Percentiles rank a stretch among this genome's conserved stretches.
These are phyloP conservation scores for Solanum dulcamara DNA, from an alignment of 257 asterid genomes.

Conservation along the genomic window DNA sequence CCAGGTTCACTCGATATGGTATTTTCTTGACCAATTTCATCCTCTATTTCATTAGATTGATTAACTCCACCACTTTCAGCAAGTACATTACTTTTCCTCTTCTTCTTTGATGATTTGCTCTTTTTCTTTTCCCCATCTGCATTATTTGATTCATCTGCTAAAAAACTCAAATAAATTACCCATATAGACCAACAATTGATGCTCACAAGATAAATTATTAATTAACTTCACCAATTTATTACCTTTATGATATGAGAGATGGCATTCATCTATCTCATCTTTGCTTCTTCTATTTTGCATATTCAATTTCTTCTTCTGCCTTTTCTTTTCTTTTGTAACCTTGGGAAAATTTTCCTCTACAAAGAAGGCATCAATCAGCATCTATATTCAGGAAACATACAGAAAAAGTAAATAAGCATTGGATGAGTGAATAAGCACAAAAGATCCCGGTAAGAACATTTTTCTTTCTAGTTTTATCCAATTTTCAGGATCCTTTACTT, in stretches of 20 bases:
- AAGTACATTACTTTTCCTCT: conserved; percentile 9
- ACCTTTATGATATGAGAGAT: conserved; percentile 17
- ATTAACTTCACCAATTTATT: not conserved
- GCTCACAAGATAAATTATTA: not conserved
- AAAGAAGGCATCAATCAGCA: not conserved
- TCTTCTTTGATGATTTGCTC: conserved; percentile 21
- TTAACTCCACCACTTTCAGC: not conserved
- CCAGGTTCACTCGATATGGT: conserved; percentile 6
- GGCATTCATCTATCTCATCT: conserved; percentile 2
- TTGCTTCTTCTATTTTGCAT: conserved; percentile 3
- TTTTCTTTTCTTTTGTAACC: conserved; percentile 11
- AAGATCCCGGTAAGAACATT: not conserved
- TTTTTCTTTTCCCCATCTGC: conserved; percentile 15
- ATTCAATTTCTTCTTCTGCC: conserved; percentile 9
- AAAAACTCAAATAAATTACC: not conserved
- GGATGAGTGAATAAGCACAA: not conserved
- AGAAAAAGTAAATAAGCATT: not conserved
- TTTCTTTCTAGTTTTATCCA: not conserved
- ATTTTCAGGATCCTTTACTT: not conserved
- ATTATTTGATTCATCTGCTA: conserved; percentile 19
- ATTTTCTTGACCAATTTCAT: conserved; percentile 6
- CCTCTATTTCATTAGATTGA: conserved; percentile 9
- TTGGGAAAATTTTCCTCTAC: conserved; percentile 2
- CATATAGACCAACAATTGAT: not conserved
- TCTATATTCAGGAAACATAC: not conserved